Percentiles rank a stretch among this genome's conserved stretches.
phyloP scores from a whole-genome alignment of 2,329 filamentous ascomycete genomes.

The Cladosporium sp. region DNA sequence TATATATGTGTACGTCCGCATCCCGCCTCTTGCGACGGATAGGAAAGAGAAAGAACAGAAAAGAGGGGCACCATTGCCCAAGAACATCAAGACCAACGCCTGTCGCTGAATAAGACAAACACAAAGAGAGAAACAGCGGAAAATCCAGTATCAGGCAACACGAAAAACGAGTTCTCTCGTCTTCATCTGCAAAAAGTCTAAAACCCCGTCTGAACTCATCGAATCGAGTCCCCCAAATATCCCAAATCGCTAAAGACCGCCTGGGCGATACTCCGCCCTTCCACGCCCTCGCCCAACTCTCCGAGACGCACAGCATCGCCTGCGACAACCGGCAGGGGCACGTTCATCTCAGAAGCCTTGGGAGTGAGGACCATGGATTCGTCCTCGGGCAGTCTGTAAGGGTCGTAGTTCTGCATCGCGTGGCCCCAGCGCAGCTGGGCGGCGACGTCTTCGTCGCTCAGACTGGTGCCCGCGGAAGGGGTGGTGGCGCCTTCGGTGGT shows the following conservation, averaged over 20 bases:
- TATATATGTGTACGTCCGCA: too few relatives aligned
- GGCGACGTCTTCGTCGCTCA: not conserved
- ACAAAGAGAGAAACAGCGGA: too few relatives aligned
- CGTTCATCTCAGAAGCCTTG: not conserved
- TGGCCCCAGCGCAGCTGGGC: conserved; percentile 5
- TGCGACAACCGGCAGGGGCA: not conserved
- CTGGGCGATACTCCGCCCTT: conserved; percentile 18
- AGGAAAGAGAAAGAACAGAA: too few relatives aligned
- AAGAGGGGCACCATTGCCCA: not conserved
- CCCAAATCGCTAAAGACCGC: conserved; percentile 30
- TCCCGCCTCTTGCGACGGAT: too few relatives aligned
- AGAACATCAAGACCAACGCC: not conserved
- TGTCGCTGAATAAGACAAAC: not conserved
- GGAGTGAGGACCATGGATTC: not conserved
- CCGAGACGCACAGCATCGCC: not conserved
- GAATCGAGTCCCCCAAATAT: conserved; percentile 26
- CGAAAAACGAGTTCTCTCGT: too few relatives aligned
- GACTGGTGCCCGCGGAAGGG: conserved; percentile 17
- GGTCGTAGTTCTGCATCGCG: conserved; percentile 1
- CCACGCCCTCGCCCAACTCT: not conserved
- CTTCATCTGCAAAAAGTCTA: too few relatives aligned
- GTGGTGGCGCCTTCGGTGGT: conserved; percentile 23
- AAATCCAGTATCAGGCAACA: too few relatives aligned
- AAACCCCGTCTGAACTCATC: too few relatives aligned
- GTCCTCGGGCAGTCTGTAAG: not conserved